phyloP scores from a whole-genome alignment of 108 stramenopile species.

The Pseudonitzschia pungens region DNA sequence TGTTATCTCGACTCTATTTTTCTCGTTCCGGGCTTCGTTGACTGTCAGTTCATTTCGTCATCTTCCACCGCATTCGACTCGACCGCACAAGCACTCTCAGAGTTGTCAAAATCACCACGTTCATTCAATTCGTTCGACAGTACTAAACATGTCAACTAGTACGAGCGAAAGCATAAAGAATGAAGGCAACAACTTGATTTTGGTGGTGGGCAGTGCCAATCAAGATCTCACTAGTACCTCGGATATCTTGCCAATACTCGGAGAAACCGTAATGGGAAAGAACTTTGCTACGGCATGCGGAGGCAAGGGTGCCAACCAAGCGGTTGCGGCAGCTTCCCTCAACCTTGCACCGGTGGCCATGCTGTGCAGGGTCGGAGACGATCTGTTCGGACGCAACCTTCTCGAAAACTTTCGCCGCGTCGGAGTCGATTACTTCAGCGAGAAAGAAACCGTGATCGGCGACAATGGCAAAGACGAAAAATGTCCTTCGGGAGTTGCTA shows the following conservation, averaged over 20 bases:
- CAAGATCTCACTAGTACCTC: slow-evolving; percentile 74
- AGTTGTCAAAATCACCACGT: background rate
- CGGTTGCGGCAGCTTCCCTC: slow-evolving; percentile 77
- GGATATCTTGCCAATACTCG: slow-evolving; percentile 51
- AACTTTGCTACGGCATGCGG: slow-evolving; percentile 74
- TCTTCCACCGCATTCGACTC: background rate
- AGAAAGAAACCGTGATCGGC: slow-evolving; percentile 28
- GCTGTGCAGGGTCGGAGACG: slow-evolving; percentile 77
- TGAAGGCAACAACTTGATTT: slow-evolving; percentile 35
- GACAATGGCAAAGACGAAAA: background rate
- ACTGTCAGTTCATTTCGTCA: slow-evolving; percentile 6
- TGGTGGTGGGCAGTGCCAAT: slow-evolving; percentile 80
- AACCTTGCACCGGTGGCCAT: slow-evolving; percentile 64
- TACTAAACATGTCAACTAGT: background rate
- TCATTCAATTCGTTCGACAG: background rate
- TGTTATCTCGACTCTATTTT: background rate
- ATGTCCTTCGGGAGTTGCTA: slow-evolving; percentile 64
- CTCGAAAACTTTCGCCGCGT: slow-evolving; percentile 43
- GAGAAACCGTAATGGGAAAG: slow-evolving; percentile 84
- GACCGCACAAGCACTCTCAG: background rate
- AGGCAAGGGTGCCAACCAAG: slow-evolving; percentile 94
- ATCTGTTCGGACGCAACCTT: slow-evolving; percentile 61
- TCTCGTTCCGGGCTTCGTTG: slow-evolving; percentile 6
- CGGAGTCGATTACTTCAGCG: slow-evolving; percentile 39
- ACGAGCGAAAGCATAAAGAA: background rate